phyloP scores from a whole-genome alignment of 768 basidiomycete genomes.

The Pluteus cervinus region DNA sequence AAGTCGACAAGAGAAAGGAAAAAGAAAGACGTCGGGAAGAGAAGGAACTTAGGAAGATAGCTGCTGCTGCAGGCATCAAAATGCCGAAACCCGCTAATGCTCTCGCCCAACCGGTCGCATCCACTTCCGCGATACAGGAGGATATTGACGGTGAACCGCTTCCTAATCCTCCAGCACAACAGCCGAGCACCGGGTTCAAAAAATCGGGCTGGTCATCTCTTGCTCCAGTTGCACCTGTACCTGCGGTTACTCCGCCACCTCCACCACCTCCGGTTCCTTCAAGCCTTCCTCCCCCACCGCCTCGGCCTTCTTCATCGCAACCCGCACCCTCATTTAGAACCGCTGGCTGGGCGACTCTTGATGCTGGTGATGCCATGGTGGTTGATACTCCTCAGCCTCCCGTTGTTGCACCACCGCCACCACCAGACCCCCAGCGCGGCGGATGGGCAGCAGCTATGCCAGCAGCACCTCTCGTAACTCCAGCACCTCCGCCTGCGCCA shows the following conservation, averaged over 20 bases:
- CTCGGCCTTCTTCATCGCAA: constrained; percentile 3
- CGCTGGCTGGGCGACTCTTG: no score
- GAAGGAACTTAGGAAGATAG: constrained; percentile 78
- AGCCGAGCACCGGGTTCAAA: constrained; percentile 25
- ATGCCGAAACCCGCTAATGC: constrained; percentile 39
- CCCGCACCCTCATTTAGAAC: constrained; percentile 4
- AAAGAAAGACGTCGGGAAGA: constrained; percentile 84
- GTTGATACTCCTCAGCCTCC: no score
- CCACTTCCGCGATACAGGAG: constrained; percentile 28
- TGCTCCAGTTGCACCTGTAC: constrained; percentile 17
- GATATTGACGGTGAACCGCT: constrained; percentile 38
- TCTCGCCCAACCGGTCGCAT: constrained; percentile 10
- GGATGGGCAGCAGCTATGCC: constrained; percentile 4
- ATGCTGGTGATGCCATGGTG: no score
- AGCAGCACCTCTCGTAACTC: constrained; percentile 3
- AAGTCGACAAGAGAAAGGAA: constrained; percentile 71
- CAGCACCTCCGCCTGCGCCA: constrained; percentile 13
- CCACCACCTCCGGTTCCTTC: constrained; percentile 10
- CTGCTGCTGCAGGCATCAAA: constrained; percentile 75
- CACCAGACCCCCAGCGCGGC: constrained; percentile 2
- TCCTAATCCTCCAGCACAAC: constrained; percentile 13
- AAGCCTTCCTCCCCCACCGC: constrained; percentile 7
- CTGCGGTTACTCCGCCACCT: constrained; percentile 10
- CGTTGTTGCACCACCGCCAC: background rate
- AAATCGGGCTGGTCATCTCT: constrained; percentile 48